Conservation (phyloP, 805 yeast species). For the Kluyveromyces dobzhanskii region DNA sequence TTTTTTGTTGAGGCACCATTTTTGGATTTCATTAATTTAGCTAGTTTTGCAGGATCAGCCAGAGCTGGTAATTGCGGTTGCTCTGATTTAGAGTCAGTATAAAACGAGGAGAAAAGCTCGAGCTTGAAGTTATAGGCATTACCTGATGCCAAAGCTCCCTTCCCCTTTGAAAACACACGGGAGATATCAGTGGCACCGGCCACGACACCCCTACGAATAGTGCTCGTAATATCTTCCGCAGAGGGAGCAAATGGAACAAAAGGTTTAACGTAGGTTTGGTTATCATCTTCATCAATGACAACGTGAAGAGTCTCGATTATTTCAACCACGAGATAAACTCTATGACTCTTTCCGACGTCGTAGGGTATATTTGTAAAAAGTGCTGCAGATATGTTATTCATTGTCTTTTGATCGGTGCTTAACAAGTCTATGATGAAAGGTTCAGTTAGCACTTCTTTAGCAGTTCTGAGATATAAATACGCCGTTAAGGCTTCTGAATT, state of each 20-base stretch:
- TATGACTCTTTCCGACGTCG: conserved; percentile 50
- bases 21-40: conserved; percentile 1
- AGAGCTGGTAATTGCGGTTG: conserved; percentile 17
- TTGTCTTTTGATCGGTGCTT: conserved; percentile 46
- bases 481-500: conserved; percentile 64
- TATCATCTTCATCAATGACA: conserved; percentile 15
- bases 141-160: conserved; percentile 52
- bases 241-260: conserved; percentile 16
- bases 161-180: conserved; percentile 59
- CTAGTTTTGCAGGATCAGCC: conserved; percentile 11
- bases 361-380: conserved; percentile 70
- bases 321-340: conserved; percentile 68
- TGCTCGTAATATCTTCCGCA: conserved; percentile 21
- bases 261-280: conserved; percentile 11
- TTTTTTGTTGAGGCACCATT: conserved; percentile 24
- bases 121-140: conserved; percentile 64
- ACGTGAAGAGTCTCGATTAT: conserved; percentile 62
- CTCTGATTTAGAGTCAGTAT: conserved; percentile 13
- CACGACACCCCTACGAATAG: conserved; percentile 70
- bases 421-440: conserved; percentile 64
- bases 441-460: conserved; percentile 61
- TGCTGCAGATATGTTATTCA: conserved; percentile 71
- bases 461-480: conserved; percentile 59
- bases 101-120: conserved; percentile 63
- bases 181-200: conserved; percentile 85